phyloP scores from a whole-genome alignment of 345 rosid genomes.

The Aurinia saxatilis region DNA sequence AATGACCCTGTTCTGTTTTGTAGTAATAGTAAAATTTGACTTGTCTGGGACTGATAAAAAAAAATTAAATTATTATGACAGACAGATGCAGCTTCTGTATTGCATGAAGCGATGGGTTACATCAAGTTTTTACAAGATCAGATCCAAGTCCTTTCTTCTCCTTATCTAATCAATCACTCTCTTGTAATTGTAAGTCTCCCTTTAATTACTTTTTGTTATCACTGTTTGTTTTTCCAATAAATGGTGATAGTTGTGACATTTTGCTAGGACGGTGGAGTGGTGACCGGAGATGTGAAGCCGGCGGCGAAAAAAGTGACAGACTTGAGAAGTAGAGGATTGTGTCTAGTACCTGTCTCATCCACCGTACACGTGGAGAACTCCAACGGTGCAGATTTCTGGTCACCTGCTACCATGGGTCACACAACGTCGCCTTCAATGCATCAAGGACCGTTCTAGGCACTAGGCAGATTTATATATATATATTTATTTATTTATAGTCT shows the following conservation, averaged over 20 bases:
- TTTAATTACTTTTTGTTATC: not conserved
- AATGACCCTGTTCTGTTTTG: not conserved
- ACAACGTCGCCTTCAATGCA: constrained; percentile 15
- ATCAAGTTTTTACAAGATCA: constrained; percentile 92
- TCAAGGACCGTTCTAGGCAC: not conserved
- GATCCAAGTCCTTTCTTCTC: constrained; percentile 78
- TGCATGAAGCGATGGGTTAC: constrained; percentile 96
- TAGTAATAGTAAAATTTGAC: constrained; percentile 9
- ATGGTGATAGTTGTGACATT: constrained; percentile 2
- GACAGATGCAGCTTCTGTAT: constrained; percentile 95
- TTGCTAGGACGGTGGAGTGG: constrained; percentile 37
- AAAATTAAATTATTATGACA: too few species aligned
- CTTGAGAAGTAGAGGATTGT: constrained; percentile 74
- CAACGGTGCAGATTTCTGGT: constrained; percentile 92
- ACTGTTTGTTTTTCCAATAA: not conserved
- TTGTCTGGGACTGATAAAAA: too few species aligned
- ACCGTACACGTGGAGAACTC: constrained; percentile 50
- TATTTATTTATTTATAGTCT: constrained; percentile 6
- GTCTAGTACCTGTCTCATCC: constrained; percentile 66
- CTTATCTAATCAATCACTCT: constrained; percentile 52
- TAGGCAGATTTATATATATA: too few species aligned
- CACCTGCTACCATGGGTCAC: constrained; percentile 47
- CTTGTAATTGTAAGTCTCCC: constrained; percentile 1
- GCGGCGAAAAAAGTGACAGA: constrained; percentile 26
- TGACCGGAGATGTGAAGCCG: constrained; percentile 27